phyloP scores from a whole-genome alignment of 352 stramenopile species.

The Detonula confervacea region DNA sequence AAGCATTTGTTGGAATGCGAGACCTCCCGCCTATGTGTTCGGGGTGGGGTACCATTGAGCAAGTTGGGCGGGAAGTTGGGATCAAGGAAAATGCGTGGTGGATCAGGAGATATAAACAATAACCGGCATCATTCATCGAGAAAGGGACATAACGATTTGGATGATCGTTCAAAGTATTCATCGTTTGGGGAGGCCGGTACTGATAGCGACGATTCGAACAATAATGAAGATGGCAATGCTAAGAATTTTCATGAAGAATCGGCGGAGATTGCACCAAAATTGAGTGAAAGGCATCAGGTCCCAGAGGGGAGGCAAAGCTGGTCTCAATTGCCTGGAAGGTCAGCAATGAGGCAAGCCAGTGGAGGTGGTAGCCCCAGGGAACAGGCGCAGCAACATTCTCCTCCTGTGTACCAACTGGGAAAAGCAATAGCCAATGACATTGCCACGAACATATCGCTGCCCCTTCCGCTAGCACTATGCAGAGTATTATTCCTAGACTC shows the following conservation, averaged over 20 bases:
- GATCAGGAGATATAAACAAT: slow-evolving; percentile 17
- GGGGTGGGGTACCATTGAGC: slow-evolving; percentile 66
- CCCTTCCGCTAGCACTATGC: slow-evolving; percentile 70
- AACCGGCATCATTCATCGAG: slow-evolving; percentile 6
- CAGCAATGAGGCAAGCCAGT: slow-evolving; percentile 60
- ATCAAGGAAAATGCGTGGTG: slow-evolving; percentile 7
- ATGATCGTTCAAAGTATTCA: slow-evolving; percentile 50
- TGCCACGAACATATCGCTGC: slow-evolving; percentile 64
- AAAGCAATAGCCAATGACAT: slow-evolving; percentile 73
- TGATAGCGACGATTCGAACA: slow-evolving; percentile 31
- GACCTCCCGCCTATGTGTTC: slow-evolving; percentile 66
- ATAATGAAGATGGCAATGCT: slow-evolving; percentile 32
- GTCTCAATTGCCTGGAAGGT: slow-evolving; percentile 68
- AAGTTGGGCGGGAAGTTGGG: slow-evolving; percentile 49
- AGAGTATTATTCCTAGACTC: slow-evolving; percentile 78
- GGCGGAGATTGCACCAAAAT: slow-evolving; percentile 14
- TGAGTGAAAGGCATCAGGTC: slow-evolving; percentile 32
- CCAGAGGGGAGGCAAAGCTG: slow-evolving; percentile 56
- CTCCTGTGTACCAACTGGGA: slow-evolving; percentile 72
- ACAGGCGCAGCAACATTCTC: slow-evolving; percentile 15
- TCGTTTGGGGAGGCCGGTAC: slow-evolving; percentile 53
- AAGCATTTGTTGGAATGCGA: slow-evolving; percentile 80
- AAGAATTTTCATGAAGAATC: too few relatives aligned
- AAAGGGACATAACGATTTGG: slow-evolving; percentile 21
- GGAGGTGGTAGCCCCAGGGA: slow-evolving; percentile 13